A percentile compares a stretch with the other conserved stretches of the same genome.
These are phyloP conservation scores for Tolypocladium album DNA, from an alignment of 2,329 filamentous ascomycete genomes.

Conservation along the genomic window DNA sequence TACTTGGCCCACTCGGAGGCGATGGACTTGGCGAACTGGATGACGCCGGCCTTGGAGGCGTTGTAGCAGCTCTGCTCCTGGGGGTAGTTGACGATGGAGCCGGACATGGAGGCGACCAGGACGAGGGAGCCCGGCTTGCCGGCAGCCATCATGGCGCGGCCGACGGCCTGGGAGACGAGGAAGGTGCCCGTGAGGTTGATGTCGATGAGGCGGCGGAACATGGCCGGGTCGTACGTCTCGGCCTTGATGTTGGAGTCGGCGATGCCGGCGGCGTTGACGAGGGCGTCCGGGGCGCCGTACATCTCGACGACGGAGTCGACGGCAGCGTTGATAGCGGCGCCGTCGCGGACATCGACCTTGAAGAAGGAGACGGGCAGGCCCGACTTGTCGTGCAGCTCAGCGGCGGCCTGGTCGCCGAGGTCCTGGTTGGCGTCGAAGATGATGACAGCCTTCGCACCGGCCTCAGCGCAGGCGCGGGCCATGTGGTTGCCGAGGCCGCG, in stretches of 20 bases:
- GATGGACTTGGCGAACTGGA: slow-evolving; percentile 69
- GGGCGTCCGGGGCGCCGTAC: slow-evolving; percentile 60
- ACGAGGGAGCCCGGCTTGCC: slow-evolving; percentile 63
- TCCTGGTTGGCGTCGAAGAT: slow-evolving; percentile 72
- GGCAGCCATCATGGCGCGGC: slow-evolving; percentile 61
- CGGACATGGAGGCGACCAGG: slow-evolving; percentile 72
- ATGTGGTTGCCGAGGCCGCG: slow-evolving; percentile 71
- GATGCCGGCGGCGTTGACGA: slow-evolving; percentile 74
- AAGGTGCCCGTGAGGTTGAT: slow-evolving; percentile 77
- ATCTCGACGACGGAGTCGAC: slow-evolving; percentile 55
- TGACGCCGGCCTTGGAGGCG: slow-evolving; percentile 70
- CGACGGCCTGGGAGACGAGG: slow-evolving; percentile 64
- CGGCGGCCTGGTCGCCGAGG: slow-evolving; percentile 58
- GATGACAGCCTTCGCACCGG: slow-evolving; percentile 60
- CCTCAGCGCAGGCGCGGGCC: slow-evolving; percentile 67
- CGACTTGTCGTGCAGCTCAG: slow-evolving; percentile 61
- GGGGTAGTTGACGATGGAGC: slow-evolving; percentile 75
- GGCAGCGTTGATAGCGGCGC: slow-evolving; percentile 56
- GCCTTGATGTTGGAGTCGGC: slow-evolving; percentile 78
- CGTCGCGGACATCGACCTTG: slow-evolving; percentile 69
- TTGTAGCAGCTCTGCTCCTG: slow-evolving; percentile 80
- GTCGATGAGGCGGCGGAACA: slow-evolving; percentile 70
- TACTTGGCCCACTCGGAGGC: slow-evolving; percentile 79
- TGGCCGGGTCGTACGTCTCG: slow-evolving; percentile 63
- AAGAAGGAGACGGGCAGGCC: slow-evolving; percentile 65